Evolutionary conservation across 192 early-diverging fungal genomes (phyloP), one percentile per base, ranked within the genome.

Genomic region (Phycomyces nitens): DNA sequence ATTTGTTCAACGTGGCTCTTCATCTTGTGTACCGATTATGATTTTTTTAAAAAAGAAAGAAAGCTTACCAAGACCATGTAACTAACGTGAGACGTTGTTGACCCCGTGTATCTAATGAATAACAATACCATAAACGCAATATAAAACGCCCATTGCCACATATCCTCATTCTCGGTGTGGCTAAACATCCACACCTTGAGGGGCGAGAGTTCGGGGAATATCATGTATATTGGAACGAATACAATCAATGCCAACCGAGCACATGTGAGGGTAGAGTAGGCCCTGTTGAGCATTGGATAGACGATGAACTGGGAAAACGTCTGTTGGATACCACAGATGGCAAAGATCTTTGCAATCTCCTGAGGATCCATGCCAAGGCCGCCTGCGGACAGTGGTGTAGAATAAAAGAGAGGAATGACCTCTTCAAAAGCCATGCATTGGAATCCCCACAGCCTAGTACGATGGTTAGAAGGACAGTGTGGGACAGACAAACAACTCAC

Each of bases 391-490:
- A 26, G 18, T 23, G 70, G 59, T 7, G 60, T 52, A 40, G 62
- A 34, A 51, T 54, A 60, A 50, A 60, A 65, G 8, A 61, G 18
- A 18, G 53, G 53, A 12, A 74, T 77, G 7, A 85, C 69, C 59
- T 82, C 83, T 50, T 85, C 83, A 58, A 80, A 81, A 0, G 79
- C 44, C 41, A 77, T 81, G 9, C 72, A 60, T 53, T 82, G 79
- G 3, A 85, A 74, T 8, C 69, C 74, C 24, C 77, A 51, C 23
- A 79, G 44, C 0, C 70, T 67, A 41, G 7, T 34, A 7, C 7
- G 44, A 7, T 3, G 2, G 18, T 47, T 18, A 47, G 18, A 3
- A 47, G 11, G 2, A 47, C 12, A n/a, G 44, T n/a, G 12, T n/a
- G 12, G 2, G 12, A 47, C 3, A n/a, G 11, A 47, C 3, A 47